A percentile compares a stretch with the other conserved stretches of the same genome.
phyloP scores from a whole-genome alignment of 2,329 filamentous ascomycete species.

The Colletotrichum sansevieriae region DNA sequence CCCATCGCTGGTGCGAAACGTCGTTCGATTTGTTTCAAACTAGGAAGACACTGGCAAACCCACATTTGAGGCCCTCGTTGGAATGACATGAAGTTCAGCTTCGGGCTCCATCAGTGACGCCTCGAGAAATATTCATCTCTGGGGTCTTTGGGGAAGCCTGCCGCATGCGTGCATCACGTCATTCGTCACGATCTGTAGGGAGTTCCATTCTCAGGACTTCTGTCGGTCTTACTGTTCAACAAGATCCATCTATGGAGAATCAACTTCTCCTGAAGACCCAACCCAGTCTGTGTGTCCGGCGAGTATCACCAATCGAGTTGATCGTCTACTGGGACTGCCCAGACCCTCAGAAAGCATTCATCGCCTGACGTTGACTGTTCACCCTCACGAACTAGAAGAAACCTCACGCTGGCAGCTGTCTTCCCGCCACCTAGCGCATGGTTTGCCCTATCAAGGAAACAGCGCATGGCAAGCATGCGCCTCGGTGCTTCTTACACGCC shows the following conservation, averaged over 20 bases:
- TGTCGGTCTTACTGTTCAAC: not conserved
- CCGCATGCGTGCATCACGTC: conserved; percentile 4
- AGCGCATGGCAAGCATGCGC: not conserved
- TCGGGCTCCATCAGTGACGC: not conserved
- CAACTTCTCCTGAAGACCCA: no score
- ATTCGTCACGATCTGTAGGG: not conserved
- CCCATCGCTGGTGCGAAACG: conserved; percentile 24
- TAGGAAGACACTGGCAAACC: conserved; percentile 1
- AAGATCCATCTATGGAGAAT: no score
- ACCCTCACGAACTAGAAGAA: not conserved
- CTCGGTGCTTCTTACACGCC: conserved; percentile 20
- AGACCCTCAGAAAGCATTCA: no score
- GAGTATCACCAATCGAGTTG: no score
- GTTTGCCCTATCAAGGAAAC: not conserved
- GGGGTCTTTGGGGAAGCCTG: not conserved
- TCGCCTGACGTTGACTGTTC: conserved; percentile 25
- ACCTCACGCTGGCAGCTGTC: conserved; percentile 21
- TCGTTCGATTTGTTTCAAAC: conserved; percentile 35
- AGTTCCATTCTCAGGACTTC: not conserved
- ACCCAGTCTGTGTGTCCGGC: no score
- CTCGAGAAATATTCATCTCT: conserved; percentile 33
- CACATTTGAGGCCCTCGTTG: conserved; percentile 1
- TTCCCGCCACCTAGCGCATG: not conserved
- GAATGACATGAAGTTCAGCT: not conserved
- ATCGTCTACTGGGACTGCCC: no score